These are phyloP conservation scores for Xylariaceae sp. DNA, from an alignment of 2,329 filamentous ascomycete genomes.

Conservation along the genomic window DNA sequence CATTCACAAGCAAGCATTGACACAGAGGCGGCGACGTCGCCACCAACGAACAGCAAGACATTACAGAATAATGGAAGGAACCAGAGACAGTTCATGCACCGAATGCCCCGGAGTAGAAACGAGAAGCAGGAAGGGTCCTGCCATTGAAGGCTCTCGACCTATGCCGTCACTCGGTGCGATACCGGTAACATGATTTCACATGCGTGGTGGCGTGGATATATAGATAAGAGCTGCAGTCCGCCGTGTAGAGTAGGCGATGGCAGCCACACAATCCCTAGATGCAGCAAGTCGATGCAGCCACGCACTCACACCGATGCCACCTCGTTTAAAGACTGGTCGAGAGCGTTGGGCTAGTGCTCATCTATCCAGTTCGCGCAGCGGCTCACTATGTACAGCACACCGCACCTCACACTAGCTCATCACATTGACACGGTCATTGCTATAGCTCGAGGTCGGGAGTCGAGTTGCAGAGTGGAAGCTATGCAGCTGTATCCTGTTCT, in stretches of 20 bases:
- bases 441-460: too few relatives aligned
- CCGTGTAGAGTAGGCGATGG: neutral
- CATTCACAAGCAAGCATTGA: neutral
- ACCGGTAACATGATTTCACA: too few relatives aligned
- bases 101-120: too few relatives aligned
- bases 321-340: neutral
- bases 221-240: neutral
- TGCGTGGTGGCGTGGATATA: too few relatives aligned
- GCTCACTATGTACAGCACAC: too few relatives aligned
- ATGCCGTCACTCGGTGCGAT: neutral
- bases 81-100: too few relatives aligned
- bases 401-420: too few relatives aligned
- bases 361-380: too few relatives aligned
- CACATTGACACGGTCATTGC: too few relatives aligned
- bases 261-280: neutral
- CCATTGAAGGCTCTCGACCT: too few relatives aligned
- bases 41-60: slow-evolving; percentile 2
- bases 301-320: neutral
- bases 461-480: slow-evolving; percentile 6
- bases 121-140: too few relatives aligned
- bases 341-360: slow-evolving; percentile 1
- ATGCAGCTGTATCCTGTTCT: neutral
- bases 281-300: slow-evolving; percentile 1
- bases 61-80: too few relatives aligned
- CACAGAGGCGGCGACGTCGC: neutral